These are phyloP conservation scores for Cyberlindnera subsufficiens DNA, from an alignment of 805 yeast species.

Conservation along the genomic window DNA sequence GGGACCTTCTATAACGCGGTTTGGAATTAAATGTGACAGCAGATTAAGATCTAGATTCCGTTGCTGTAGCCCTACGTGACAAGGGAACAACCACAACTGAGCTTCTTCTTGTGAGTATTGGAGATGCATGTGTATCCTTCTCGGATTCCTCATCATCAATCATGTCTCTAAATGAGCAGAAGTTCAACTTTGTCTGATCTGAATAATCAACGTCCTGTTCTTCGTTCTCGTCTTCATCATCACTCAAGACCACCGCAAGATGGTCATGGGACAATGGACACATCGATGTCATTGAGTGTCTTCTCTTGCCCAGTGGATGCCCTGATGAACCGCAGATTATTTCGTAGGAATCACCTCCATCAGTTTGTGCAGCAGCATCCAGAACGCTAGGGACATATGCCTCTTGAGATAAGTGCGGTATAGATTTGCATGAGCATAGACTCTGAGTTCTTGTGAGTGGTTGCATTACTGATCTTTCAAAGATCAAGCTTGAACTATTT, in stretches of 20 bases:
- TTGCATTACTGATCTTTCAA: conserved; percentile 10
- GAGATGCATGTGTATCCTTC: not conserved
- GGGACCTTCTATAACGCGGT: too few species aligned
- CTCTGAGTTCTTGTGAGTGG: conserved; percentile 13
- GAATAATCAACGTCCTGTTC: conserved; percentile 16
- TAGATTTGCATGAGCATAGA: conserved; percentile 7
- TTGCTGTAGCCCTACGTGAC: conserved; percentile 1
- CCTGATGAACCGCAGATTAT: conserved; percentile 12
- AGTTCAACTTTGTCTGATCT: conserved; percentile 20
- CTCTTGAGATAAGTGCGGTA: conserved; percentile 12
- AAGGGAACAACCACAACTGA: conserved; percentile 11
- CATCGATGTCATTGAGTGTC: not conserved
- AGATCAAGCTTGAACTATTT: conserved; percentile 3
- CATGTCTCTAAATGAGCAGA: conserved; percentile 22
- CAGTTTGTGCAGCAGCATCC: conserved; percentile 9
- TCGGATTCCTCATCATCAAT: conserved; percentile 16
- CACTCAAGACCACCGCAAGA: not conserved
- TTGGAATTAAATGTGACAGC: too few species aligned
- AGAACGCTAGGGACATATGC: conserved; percentile 11
- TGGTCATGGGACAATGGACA: not conserved
- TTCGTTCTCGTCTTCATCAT: conserved; percentile 1
- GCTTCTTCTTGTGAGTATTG: conserved; percentile 6
- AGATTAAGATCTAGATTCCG: too few species aligned
- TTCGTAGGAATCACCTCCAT: conserved; percentile 1
- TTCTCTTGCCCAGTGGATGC: conserved; percentile 9